These are phyloP conservation scores for Neurospora sp. DNA, from an alignment of 2,329 filamentous ascomycete genomes.

Conservation along the genomic window DNA sequence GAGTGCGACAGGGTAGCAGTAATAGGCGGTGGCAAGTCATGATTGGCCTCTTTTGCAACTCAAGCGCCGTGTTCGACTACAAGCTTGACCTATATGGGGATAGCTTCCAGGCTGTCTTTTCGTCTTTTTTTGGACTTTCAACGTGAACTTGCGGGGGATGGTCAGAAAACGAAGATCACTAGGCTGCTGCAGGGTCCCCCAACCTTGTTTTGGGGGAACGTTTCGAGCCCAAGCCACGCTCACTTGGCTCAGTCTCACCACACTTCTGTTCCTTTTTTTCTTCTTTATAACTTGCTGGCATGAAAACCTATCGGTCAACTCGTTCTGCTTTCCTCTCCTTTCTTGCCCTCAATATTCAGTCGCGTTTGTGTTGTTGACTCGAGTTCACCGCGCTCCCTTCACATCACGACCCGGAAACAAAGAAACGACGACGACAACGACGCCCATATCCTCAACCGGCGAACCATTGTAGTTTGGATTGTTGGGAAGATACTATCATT, in stretches of 20 bases:
- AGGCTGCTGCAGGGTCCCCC: neutral
- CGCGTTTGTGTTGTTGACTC: neutral
- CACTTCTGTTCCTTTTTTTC: neutral
- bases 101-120: neutral
- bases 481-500: too few species aligned
- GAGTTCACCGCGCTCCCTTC: neutral
- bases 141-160: neutral
- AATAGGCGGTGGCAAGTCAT: neutral
- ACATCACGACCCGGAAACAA: neutral
- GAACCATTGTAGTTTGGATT: too few species aligned
- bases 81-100: neutral
- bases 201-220: neutral
- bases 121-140: neutral
- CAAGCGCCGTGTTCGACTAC: neutral
- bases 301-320: neutral
- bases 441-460: neutral
- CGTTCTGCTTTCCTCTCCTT: neutral
- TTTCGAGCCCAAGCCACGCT: neutral
- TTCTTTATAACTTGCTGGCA: neutral
- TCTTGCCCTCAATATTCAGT: neutral
- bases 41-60: neutral
- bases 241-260: neutral
- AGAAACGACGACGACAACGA: neutral
- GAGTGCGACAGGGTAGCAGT: neutral
- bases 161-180: neutral